Percentiles rank a stretch among this genome's conserved stretches.
These are phyloP conservation scores for Globisporangium okanoganense DNA, from an alignment of 352 stramenopile genomes.

Conservation along the genomic window DNA sequence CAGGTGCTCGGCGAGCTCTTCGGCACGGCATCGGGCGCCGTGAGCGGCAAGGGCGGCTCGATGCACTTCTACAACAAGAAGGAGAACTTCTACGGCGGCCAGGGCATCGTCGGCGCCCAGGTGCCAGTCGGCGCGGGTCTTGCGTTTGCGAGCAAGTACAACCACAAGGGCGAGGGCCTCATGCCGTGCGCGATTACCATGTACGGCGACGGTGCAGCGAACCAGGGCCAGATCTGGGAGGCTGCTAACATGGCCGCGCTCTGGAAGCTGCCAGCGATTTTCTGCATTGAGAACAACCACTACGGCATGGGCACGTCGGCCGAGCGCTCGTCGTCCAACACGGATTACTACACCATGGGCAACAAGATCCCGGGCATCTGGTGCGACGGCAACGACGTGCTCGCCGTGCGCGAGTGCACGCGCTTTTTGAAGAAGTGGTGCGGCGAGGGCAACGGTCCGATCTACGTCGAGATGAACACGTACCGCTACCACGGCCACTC, in stretches of 20 bases:
- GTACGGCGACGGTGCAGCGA: conserved; percentile 98
- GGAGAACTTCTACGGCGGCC: conserved; percentile 97
- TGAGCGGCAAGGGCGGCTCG: conserved; percentile 96
- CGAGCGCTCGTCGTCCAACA: conserved; percentile 95
- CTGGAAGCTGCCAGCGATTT: conserved; percentile 99
- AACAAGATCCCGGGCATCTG: conserved; percentile 99
- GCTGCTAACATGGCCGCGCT: conserved; percentile 97
- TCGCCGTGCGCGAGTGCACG: conserved; percentile 96
- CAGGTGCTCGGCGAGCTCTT: conserved; percentile 96
- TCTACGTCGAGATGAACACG: conserved; percentile 99
- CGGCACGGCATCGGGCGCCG: conserved; percentile 86
- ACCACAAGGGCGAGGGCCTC: conserved; percentile 83
- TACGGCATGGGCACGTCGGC: conserved; percentile 99
- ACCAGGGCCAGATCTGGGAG: conserved; percentile 99
- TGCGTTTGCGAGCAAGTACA: conserved; percentile 99
- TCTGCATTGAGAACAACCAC: conserved; percentile 99
- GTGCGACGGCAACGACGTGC: conserved; percentile 99
- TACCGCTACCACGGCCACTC: conserved; percentile 99
- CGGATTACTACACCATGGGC: conserved; percentile 99
- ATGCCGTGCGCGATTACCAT: conserved; percentile 96
- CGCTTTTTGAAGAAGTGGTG: conserved; percentile 97
- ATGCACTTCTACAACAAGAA: conserved; percentile 99
- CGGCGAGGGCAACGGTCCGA: conserved; percentile 96
- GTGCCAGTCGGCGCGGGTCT: conserved; percentile 97
- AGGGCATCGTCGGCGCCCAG: conserved; percentile 98